Evolutionary conservation across 495 filamentous ascomycete genomes (phyloP), one percentile per base, ranked within the genome.

Genomic region (Penicillium diatomitis): DNA sequence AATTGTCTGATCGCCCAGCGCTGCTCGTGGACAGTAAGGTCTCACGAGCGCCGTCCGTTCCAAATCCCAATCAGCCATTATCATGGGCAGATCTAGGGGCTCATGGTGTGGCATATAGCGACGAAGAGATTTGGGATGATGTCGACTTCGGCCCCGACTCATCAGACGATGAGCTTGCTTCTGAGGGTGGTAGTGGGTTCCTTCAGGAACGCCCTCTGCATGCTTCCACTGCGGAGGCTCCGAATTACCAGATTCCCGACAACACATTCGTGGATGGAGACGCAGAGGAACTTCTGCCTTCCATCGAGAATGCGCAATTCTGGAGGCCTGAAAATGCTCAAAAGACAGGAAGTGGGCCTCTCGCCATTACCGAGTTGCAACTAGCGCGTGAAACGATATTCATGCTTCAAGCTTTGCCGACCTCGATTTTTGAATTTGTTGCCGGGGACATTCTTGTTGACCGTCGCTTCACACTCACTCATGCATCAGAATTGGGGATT

Each of bases 341-440:
- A 47, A 47, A 57, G 51, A 64, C 51, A 53, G 63, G 52, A 55
- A 51, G 53, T 41, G 68, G 46, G 50, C 71, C 55, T 68, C 78
- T 56, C 63, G 65, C 68, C 3, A 66, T 94, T 33, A 82, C 86
- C 0, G 89, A 92, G 56, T 67, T 86, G 2, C 85, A 91, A 47
- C 62, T 81, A 4, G 70, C 90, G 32, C 82, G 90, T 38, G 90
- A 97, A 54, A 73, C 80, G 1, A 69, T 95, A 1, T 90, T 86
- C 53, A 91, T 95, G 88, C 77, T 97, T 1, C 75, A 79, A 32
- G 90, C 88, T 0, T 68, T 95, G 12, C 79, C 83, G 34, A 94
- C 87, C 0, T 83, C 79, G 12, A 62, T 95, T 5, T 95, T 86
- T 48, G 55, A 56, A 60, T 61, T 61, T 6, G 41, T 67, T 33